Evolutionary conservation across 2,329 filamentous ascomycete species (phyloP), one percentile per base, ranked within the genome.

Genomic region (Mariannaea elegans): DNA sequence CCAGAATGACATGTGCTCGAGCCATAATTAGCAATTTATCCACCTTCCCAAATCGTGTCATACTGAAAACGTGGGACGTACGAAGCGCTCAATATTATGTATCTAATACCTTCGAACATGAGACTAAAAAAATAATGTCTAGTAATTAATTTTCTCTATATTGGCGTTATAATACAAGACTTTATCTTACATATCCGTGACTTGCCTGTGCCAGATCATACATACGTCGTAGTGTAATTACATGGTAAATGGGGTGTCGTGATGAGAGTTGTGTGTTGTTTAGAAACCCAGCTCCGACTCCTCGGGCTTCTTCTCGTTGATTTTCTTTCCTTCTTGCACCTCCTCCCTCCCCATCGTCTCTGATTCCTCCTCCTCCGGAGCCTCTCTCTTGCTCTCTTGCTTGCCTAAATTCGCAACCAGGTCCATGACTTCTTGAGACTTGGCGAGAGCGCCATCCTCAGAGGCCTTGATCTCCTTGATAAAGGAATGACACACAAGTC

Each of bases 401-500:
- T n/a, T 16, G 6, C 14, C 45, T 23, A 59, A 27, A 21, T 45
- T 54, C 3, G 44, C 31, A 8, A 59, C 56, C 18, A 59, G 13
- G 9, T 50, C 36, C 3, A 49, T 41, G 2, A 49, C 27, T 21
- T 52, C 32, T 23, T 52, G 32, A n/a, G 53, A 27, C 7, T 44
- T n/a, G 14, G 7, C 14, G 5, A 32, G 12, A 8, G 52, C 57
- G 4, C 66, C 62, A 12, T 69, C 51, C 47, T 54, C 50, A 39
- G 23, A 18, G 12, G 42, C 31, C 31, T 56, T 52, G 4, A 59
- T 54, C 31, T 69, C 75, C 69, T 78, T 83, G 69, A 92, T 73
- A 71, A 95, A 92, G 0, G 89, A 81, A 64, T 89, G 84, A 62
- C 89, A 89, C 49, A 98, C 78, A 47, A 98, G 79, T 1, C 87